Base-by-base conservation (phyloP, 2,329 filamentous ascomycete species). In the Alternaria dauci region DNA sequence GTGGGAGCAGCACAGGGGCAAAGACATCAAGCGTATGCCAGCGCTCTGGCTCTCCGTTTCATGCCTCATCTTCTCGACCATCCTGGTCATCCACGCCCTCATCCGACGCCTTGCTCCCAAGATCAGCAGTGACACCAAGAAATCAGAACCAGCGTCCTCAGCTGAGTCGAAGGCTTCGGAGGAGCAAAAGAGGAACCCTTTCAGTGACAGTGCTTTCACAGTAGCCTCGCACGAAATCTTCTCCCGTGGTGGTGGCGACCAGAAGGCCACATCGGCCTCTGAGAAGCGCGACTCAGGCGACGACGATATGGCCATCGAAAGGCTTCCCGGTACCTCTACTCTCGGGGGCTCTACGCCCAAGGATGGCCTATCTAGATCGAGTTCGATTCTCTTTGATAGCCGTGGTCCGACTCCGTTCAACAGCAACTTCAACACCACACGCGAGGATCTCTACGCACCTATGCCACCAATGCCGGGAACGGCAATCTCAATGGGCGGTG, bases 31-130 rank as follows among this genome's bases (percentile, higher is more conserved):
- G 53, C 66, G 73, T 30, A 74, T 72, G 66, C 72, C 74, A 11
- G 72, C 75, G 16, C 62, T 78, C 4, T 75, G 72, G 71, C 67
- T 77, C 12, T 76, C 73, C 1, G 60, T 76, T 23, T 69, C 69
- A 8, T 76, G 71, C 41, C 67, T 77, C 26, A 59, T 68, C 1
- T 62, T 76, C 42, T 74, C 74, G 2, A 70, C 72, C 3, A 46
- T 73, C 8, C 63, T 78, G 14, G 56, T 78, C 8, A 48, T 76
- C 5, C 75, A 78, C 53, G 68, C 75, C 3, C 69, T 78, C 39
- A 55, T 76, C 20, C 64, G 68, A 28, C 71, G 71, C 32, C 59
- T 70, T 3, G 41, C 61, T 65, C 46, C 53, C 58, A 9, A 65
- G 62, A 18, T 44, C 43, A 30, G 43, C 30, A 51, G 23, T 57